Evolutionary conservation across 176 grass and related monocot species (phyloP).

Genomic region (Zoysia pacifica): DNA sequence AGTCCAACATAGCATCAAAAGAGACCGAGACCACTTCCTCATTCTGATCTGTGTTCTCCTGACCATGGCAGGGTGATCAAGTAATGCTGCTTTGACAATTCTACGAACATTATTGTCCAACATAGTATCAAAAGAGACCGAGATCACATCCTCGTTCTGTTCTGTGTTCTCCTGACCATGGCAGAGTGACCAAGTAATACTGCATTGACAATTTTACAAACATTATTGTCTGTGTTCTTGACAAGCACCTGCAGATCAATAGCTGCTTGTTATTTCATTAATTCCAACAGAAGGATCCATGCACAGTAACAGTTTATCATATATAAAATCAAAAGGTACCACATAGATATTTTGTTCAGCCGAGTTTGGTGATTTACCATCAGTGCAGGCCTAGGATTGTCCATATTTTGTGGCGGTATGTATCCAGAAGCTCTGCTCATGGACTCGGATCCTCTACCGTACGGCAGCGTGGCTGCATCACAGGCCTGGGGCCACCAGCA

Average conservation of each 20-base stretch:
- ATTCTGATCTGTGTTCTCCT: constrained; percentile 30
- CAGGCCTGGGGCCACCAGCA: no score
- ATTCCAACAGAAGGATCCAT: neutral
- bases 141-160: no score
- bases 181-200: constrained; percentile 54
- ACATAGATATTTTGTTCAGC: neutral
- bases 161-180: no score
- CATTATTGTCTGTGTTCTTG: constrained; percentile 84
- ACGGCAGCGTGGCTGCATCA: no score
- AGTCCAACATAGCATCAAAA: constrained; percentile 53
- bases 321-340: neutral
- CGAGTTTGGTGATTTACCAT: no score
- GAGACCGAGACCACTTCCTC: constrained; percentile 15
- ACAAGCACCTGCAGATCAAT: constrained; percentile 69
- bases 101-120: no score
- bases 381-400: no score
- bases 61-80: no score
- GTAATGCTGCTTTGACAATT: no score
- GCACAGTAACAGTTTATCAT: neutral
- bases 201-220: constrained; percentile 74
- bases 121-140: no score
- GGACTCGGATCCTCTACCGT: no score
- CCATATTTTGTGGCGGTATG: neutral
- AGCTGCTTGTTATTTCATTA: constrained; percentile 7
- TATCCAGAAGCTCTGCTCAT: neutral